Conservation (phyloP, 257 asterid species). For the Solanum appendiculatum region DNA sequence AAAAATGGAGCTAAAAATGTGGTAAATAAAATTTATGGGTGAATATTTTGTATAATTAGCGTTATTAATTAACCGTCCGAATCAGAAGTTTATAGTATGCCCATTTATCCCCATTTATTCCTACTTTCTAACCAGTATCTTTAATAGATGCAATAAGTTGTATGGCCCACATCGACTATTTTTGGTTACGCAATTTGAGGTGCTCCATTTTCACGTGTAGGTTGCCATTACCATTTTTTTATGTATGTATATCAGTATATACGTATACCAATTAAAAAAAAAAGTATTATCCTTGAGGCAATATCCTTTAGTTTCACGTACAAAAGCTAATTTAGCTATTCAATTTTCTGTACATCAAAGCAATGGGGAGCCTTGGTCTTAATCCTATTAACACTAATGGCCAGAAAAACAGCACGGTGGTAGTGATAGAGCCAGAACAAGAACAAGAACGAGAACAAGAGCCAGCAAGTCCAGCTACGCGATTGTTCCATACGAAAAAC, state of each 20-base stretch:
- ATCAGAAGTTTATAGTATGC: neutral
- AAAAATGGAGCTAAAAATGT: too few species aligned
- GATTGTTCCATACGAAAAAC: slow-evolving; percentile 20
- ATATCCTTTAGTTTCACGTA: neutral
- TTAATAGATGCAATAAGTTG: neutral
- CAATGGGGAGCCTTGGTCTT: neutral
- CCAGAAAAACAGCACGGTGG: neutral
- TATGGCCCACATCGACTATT: neutral
- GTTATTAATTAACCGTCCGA: neutral
- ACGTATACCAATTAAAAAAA: too few species aligned
- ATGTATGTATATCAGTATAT: neutral
- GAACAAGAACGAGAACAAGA: neutral
- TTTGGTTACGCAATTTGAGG: neutral
- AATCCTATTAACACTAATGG: neutral
- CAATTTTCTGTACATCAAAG: neutral
- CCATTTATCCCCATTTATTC: neutral
- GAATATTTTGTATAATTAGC: too few species aligned
- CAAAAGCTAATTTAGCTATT: neutral
- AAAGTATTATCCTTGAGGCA: neutral
- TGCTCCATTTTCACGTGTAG: neutral
- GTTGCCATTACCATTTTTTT: neutral
- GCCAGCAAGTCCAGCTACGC: slow-evolving; percentile 32
- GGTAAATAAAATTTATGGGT: too few species aligned
- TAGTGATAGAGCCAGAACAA: neutral
- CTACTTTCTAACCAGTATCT: neutral